These are phyloP conservation scores for Chrysosporium queenslandicum DNA, from an alignment of 2,329 filamentous ascomycete species.

Conservation along the genomic window DNA sequence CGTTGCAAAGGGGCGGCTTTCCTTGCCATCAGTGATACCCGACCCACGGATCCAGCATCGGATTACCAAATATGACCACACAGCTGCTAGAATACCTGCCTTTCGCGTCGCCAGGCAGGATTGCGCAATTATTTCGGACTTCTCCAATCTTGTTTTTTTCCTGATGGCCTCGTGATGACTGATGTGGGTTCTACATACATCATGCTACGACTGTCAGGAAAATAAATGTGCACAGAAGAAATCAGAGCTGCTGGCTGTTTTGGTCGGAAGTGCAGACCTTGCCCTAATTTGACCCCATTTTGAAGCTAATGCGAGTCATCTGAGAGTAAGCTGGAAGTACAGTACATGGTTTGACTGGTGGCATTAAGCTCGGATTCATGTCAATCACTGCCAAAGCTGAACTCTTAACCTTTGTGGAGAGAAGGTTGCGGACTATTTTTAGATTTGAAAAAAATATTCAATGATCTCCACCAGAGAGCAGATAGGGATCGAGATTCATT, in stretches of 20 bases:
- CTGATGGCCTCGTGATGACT: not conserved
- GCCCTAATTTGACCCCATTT: not conserved
- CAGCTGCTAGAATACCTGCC: not conserved
- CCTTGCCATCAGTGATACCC: not conserved
- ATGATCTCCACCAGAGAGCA: not conserved
- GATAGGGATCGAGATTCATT: no score
- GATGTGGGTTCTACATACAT: no score
- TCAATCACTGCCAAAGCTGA: not conserved
- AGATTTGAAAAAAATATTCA: not conserved
- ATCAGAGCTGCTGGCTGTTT: no score
- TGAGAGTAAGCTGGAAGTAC: not conserved
- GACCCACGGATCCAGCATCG: conserved; percentile 1
- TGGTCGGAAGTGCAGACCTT: not conserved
- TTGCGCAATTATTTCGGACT: not conserved
- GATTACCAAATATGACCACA: conserved; percentile 3
- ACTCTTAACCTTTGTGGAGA: no score
- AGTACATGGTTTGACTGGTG: not conserved
- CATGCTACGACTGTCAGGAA: no score
- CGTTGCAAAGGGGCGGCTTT: not conserved
- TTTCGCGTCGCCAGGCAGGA: not conserved
- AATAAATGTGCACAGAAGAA: no score
- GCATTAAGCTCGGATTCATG: no score
- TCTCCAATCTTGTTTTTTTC: not conserved
- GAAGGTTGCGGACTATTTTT: not conserved
- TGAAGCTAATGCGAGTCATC: conserved; percentile 5